Conservation (phyloP, 805 yeast species). For the Jamesozyma piceae region DNA sequence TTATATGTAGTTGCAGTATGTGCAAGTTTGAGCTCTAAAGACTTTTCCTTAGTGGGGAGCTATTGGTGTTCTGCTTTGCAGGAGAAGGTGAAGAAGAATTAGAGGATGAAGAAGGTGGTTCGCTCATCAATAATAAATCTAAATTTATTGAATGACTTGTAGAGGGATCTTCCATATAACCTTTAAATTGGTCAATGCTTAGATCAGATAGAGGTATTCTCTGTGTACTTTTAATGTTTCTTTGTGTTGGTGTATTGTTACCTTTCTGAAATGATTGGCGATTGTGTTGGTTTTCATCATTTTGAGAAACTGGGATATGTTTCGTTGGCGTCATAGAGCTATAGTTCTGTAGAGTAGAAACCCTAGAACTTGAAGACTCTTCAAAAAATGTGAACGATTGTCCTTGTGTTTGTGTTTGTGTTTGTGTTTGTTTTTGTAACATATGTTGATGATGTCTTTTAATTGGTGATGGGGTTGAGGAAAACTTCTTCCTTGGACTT, state of each 20-base stretch:
- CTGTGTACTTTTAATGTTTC: not conserved
- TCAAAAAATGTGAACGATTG: slow-evolving; percentile 16
- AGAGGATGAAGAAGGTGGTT: not conserved
- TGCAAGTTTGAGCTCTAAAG: not conserved
- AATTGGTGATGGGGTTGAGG: slow-evolving; percentile 3
- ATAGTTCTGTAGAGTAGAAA: slow-evolving; percentile 10
- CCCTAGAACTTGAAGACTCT: slow-evolving; percentile 16
- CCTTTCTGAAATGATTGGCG: not conserved
- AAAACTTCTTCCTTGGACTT: slow-evolving; percentile 1
- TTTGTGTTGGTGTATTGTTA: not conserved
- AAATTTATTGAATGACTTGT: not conserved
- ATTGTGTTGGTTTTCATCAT: not conserved
- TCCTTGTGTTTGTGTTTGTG: not conserved
- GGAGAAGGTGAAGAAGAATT: not conserved
- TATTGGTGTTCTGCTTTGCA: not conserved
- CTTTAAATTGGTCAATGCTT: slow-evolving; percentile 12
- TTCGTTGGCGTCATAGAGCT: slow-evolving; percentile 14
- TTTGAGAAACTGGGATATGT: not conserved
- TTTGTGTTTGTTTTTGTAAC: not conserved
- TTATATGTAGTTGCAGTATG: not conserved
- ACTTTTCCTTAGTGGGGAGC: not conserved
- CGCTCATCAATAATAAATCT: not conserved
- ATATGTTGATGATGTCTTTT: not conserved
- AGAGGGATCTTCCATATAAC: slow-evolving; percentile 13
- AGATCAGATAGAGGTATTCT: slow-evolving; percentile 14